phyloP scores from a whole-genome alignment of 1,284 basidiomycete genomes.

The Cutaneotrichosporon sp. region DNA sequence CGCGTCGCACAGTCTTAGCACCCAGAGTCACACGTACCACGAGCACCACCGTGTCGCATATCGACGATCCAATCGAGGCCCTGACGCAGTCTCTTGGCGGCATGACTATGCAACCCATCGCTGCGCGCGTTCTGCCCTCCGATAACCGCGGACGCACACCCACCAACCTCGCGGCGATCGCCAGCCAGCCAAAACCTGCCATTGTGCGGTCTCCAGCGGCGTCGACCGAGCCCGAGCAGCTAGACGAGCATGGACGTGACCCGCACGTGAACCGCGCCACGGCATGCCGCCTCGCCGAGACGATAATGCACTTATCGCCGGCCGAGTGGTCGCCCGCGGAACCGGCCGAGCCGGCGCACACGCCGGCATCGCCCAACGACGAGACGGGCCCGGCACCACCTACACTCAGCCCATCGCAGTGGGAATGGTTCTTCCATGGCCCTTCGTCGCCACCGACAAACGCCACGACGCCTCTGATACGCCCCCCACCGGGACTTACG shows the following conservation, averaged over 20 bases:
- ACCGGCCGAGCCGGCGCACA: not conserved
- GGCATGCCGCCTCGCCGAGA: too few species aligned
- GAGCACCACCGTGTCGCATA: not conserved
- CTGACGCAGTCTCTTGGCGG: not conserved
- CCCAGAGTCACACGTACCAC: not conserved
- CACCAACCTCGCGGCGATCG: slow-evolving; percentile 12
- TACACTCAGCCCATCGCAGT: not conserved
- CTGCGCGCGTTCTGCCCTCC: not conserved
- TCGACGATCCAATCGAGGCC: not conserved
- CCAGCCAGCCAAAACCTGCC: slow-evolving; percentile 8
- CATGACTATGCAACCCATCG: not conserved
- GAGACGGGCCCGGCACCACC: not conserved
- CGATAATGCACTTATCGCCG: not conserved
- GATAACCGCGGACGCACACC: slow-evolving; percentile 4
- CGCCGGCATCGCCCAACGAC: not conserved
- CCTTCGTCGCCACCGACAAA: not conserved
- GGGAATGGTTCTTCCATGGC: not conserved
- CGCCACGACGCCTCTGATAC: slow-evolving; percentile 1
- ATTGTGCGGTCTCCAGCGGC: slow-evolving; percentile 5
- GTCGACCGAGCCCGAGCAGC: not conserved
- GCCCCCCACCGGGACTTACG: slow-evolving; percentile 5
- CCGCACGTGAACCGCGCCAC: too few species aligned
- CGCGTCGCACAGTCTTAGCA: not conserved
- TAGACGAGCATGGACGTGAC: not conserved
- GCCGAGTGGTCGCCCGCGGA: not conserved